Percentiles rank a stretch among this genome's conserved stretches.
phyloP scores from a whole-genome alignment of 305 asterid species.

The Fraxinus sp. region DNA sequence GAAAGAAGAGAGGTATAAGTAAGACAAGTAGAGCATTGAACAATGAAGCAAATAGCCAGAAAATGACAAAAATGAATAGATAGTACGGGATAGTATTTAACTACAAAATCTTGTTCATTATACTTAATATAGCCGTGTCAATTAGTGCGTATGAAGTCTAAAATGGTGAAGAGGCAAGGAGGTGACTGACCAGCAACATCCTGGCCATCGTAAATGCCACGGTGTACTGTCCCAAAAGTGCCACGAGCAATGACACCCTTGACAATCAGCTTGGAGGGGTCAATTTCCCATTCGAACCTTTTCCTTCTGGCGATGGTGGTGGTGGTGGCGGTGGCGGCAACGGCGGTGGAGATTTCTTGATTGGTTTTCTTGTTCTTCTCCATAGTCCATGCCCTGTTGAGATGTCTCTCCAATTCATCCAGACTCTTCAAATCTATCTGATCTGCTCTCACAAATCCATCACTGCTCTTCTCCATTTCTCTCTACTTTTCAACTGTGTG shows the following conservation, averaged over 20 bases:
- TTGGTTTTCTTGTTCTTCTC: slow-evolving; percentile 48
- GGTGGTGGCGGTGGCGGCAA: slow-evolving; percentile 21
- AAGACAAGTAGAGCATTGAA: background rate
- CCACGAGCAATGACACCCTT: slow-evolving; percentile 78
- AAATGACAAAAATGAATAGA: background rate
- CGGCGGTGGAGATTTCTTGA: slow-evolving; percentile 30
- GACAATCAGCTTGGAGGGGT: slow-evolving; percentile 64
- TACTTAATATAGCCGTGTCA: background rate
- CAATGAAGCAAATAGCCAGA: background rate
- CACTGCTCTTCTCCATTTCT: slow-evolving; percentile 66
- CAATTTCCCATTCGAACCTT: slow-evolving; percentile 84
- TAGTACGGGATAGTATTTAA: background rate
- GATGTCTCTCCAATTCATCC: slow-evolving; percentile 73
- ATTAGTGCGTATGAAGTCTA: background rate
- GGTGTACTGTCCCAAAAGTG: slow-evolving; percentile 81
- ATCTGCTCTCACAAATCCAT: slow-evolving; percentile 84
- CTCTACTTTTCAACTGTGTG: background rate
- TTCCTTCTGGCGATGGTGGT: slow-evolving; percentile 36
- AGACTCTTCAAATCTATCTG: slow-evolving; percentile 79
- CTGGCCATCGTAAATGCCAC: slow-evolving; percentile 75
- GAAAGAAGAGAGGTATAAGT: background rate
- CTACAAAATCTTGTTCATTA: background rate
- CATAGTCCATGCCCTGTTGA: slow-evolving; percentile 54
- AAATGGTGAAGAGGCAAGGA: background rate
- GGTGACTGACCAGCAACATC: slow-evolving; percentile 77